Evolutionary conservation across 2,329 filamentous ascomycete species (phyloP).

Genomic region (Mycosphaerella sp.): DNA sequence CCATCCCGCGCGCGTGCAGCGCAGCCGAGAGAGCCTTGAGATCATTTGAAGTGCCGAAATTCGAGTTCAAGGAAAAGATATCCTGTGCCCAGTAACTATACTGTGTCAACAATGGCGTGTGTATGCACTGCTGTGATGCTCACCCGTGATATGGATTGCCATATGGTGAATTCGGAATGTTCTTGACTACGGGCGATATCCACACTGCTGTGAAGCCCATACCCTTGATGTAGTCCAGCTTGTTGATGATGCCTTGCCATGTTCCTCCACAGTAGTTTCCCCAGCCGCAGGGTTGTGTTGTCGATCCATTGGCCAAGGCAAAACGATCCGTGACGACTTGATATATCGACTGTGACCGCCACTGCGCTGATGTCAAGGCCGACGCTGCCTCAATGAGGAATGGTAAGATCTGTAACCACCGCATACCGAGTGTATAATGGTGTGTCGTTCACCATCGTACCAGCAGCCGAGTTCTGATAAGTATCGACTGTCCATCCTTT

Average conservation of each 20-base stretch:
- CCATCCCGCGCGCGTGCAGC: slow-evolving; percentile 43
- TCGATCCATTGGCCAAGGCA: slow-evolving; percentile 44
- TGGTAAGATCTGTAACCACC: background rate
- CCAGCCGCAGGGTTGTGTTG: slow-evolving; percentile 41
- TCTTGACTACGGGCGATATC: slow-evolving; percentile 39
- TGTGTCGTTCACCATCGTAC: background rate
- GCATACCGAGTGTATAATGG: slow-evolving; percentile 1
- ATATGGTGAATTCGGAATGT: slow-evolving; percentile 36
- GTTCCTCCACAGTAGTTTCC: slow-evolving; percentile 45
- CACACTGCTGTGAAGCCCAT: slow-evolving; percentile 44
- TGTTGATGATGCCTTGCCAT: slow-evolving; percentile 41
- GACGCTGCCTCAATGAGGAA: slow-evolving; percentile 11
- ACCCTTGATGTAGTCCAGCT: slow-evolving; percentile 46
- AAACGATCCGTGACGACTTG: slow-evolving; percentile 55
- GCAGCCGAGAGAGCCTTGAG: slow-evolving; percentile 41
- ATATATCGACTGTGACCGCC: slow-evolving; percentile 51
- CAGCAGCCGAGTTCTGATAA: slow-evolving; percentile 3
- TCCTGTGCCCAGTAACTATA: slow-evolving; percentile 19
- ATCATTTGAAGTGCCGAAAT: slow-evolving; percentile 44
- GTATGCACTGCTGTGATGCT: background rate
- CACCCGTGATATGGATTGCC: slow-evolving; percentile 41
- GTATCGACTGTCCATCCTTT: slow-evolving; percentile 7
- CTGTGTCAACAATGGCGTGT: background rate
- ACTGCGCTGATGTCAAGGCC: slow-evolving; percentile 18
- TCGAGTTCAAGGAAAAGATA: slow-evolving; percentile 35